Conservation (phyloP, 352 stramenopile genomes). For the Pythium brachiatum region DNA sequence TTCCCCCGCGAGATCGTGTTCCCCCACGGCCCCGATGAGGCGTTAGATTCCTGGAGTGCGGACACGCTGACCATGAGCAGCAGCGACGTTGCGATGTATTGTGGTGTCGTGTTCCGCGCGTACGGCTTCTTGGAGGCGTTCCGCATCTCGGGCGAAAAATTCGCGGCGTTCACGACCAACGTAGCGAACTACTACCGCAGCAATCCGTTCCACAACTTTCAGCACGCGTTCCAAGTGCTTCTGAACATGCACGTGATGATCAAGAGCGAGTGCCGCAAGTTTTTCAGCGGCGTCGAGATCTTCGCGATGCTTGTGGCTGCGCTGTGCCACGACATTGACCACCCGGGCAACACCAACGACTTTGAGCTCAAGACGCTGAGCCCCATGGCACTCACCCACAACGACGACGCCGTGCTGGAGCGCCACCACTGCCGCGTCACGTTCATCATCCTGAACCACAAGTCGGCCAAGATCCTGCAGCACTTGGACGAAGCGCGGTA, state of each 20-base stretch:
- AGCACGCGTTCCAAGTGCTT: constrained; percentile 73
- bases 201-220: constrained; percentile 82
- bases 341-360: constrained; percentile 80
- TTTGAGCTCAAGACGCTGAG: constrained; percentile 79
- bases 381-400: constrained; percentile 80
- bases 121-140: constrained; percentile 41
- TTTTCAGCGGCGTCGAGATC: constrained; percentile 62
- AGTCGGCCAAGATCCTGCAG: constrained; percentile 71
- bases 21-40: constrained; percentile 36
- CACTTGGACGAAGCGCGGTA: constrained; percentile 51
- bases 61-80: constrained; percentile 33
- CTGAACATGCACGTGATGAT: constrained; percentile 58
- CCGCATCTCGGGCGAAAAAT: constrained; percentile 32
- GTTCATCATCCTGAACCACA: constrained; percentile 76
- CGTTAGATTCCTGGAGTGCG: constrained; percentile 51
- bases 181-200: constrained; percentile 67
- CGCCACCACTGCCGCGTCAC: constrained; percentile 76
- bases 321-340: constrained; percentile 81
- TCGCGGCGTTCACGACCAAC: constrained; percentile 32
- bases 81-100: constrained; percentile 23
- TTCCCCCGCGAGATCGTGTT: constrained; percentile 60
- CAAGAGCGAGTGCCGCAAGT: constrained; percentile 52
- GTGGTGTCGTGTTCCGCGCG: constrained; percentile 29
- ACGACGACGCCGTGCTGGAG: constrained; percentile 81
- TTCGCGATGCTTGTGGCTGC: constrained; percentile 72